Base-by-base conservation (phyloP, 2,329 filamentous ascomycete genomes). In the Ophiostoma triangulosporum region DNA sequence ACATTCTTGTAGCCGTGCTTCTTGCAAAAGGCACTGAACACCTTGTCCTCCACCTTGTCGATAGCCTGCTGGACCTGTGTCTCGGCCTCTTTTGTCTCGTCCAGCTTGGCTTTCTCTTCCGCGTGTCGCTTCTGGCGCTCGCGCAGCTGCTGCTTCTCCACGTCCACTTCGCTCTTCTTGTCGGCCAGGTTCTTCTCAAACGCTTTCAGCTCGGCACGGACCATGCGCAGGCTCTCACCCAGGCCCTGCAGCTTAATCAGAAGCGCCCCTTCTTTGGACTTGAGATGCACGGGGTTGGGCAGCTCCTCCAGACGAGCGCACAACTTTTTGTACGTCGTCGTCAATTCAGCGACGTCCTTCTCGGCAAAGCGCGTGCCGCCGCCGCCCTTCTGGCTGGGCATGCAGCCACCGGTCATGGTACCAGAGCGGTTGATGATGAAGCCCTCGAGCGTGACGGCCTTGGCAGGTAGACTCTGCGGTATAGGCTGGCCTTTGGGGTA, bases 371-470 rank as follows among this genome's bases (percentile, higher is more conserved):
- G 80, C 55, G 88, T 84, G 40, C 59, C 56, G 59, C 88, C 86
- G 56, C 79, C 80, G 53, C 83, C 81, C 65, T 86, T 87, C 48
- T 82, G 78, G 46, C 85, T 80, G 1, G 82, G 83, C 29, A 88
- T 84, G 57, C 89, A 85, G 60, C 93, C 93, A 74, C 93, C 93
- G 49, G 93, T 97, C 85, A 98, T 97, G 52, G 94, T 76, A 63
- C 93, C 93, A 46, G 87, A 89, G 66, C 97, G 97, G 71, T 95
- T 89, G 59, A 98, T 96, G 57, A 98, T 85, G 53, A 85, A 91
- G n/a, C 93, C 93, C 64, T 97, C 90, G 12, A 97, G 69, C 0
- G 90, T 95, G 12, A 98, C 91, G 5, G 91, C 90, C 67, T 97
- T 97, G 52, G 94, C 90, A 56, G 90, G 86, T 31, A 96, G 83